These are phyloP conservation scores for Lachnellula suecica DNA, from an alignment of 2,329 filamentous ascomycete genomes.

Conservation along the genomic window DNA sequence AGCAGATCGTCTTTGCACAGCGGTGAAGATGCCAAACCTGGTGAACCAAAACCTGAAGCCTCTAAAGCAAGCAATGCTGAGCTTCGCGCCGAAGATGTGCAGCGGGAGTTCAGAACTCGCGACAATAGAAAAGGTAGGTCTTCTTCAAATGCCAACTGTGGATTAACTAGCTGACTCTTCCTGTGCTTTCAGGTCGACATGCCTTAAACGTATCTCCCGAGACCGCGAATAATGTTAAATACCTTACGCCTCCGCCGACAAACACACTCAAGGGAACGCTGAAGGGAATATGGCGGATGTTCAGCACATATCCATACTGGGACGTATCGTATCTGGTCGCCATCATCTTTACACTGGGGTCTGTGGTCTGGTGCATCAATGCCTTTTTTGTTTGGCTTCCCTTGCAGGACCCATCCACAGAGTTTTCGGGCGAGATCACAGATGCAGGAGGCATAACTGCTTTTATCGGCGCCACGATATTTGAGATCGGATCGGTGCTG, in stretches of 20 bases:
- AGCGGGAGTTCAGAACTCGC: constrained; percentile 42
- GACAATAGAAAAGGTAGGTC: constrained; percentile 44
- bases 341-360: constrained; percentile 52
- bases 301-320: constrained; percentile 51
- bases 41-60: background rate
- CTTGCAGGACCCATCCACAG: constrained; percentile 47
- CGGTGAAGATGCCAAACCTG: background rate
- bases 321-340: constrained; percentile 57
- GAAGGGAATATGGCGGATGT: constrained; percentile 45
- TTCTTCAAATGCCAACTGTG: background rate
- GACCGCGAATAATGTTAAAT: constrained; percentile 16
- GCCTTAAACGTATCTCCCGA: constrained; percentile 34
- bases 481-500: constrained; percentile 62
- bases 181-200: constrained; percentile 35
- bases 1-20: background rate
- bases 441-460: constrained; percentile 61
- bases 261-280: constrained; percentile 28
- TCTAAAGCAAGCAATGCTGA: constrained; percentile 13
- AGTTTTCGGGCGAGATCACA: constrained; percentile 52
- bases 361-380: constrained; percentile 56
- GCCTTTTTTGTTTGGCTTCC: constrained; percentile 66
- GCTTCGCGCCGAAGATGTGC: constrained; percentile 23
- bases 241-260: constrained; percentile 32
- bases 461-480: constrained; percentile 67
- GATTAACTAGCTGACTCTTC: background rate